phyloP scores from a whole-genome alignment of 2,329 filamentous ascomycete species.

The Penicillium paneum region DNA sequence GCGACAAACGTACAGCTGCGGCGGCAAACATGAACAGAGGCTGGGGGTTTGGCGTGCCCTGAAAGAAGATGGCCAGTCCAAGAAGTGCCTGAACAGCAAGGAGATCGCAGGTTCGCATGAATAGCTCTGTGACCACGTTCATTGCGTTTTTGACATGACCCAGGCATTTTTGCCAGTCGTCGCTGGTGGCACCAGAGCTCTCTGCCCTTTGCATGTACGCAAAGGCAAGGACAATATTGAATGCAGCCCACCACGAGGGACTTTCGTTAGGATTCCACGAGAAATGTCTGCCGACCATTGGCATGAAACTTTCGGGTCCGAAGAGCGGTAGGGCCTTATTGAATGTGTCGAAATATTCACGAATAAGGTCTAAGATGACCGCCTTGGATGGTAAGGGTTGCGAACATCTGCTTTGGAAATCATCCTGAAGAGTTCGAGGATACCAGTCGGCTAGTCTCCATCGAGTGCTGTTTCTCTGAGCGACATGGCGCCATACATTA shows the following conservation, averaged over 20 bases:
- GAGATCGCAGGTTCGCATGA: slow-evolving; percentile 17
- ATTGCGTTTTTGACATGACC: slow-evolving; percentile 21
- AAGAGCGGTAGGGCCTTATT: slow-evolving; percentile 17
- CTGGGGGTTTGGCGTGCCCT: slow-evolving; percentile 23
- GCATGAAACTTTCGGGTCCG: slow-evolving; percentile 6
- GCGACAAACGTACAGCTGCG: slow-evolving; percentile 20
- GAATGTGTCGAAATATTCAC: slow-evolving; percentile 12
- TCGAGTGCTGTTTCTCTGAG: slow-evolving; percentile 2
- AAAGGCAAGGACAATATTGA: slow-evolving; percentile 23
- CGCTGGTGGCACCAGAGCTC: not conserved
- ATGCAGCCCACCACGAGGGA: slow-evolving; percentile 18
- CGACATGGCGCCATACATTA: not conserved
- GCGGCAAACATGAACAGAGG: slow-evolving; percentile 22
- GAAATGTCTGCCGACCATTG: slow-evolving; percentile 14
- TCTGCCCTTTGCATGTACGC: slow-evolving; percentile 17
- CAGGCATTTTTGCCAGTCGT: slow-evolving; percentile 17
- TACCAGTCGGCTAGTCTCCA: slow-evolving; percentile 16
- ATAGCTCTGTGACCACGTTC: slow-evolving; percentile 18
- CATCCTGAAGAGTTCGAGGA: slow-evolving; percentile 15
- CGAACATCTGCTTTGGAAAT: slow-evolving; percentile 8
- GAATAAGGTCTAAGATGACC: slow-evolving; percentile 6
- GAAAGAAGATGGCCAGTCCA: slow-evolving; percentile 22
- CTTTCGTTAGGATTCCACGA: slow-evolving; percentile 21
- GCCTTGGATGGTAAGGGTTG: slow-evolving; percentile 12
- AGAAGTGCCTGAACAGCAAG: slow-evolving; percentile 20